Conservation (phyloP, 371 early-diverging fungal genomes). For the Lichtheimia corymbifera region DNA sequence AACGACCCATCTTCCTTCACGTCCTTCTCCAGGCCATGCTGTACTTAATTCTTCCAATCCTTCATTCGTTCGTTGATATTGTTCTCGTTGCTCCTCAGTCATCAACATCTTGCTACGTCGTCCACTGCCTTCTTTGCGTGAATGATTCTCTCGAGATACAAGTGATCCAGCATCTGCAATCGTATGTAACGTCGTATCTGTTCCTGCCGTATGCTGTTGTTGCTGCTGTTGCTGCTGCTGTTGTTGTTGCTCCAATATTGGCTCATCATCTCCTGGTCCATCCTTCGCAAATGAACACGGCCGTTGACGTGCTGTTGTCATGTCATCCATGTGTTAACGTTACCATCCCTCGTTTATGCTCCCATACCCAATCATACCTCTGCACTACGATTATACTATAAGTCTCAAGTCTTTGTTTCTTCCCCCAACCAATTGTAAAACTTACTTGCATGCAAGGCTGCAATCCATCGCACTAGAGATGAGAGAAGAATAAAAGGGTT, state of each 20-base stretch:
- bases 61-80: constrained; percentile 6
- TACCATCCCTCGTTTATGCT: constrained; percentile 1
- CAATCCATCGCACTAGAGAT: constrained; percentile 50
- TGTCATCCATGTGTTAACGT: too few relatives aligned
- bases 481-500: neutral
- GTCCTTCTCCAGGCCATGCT: constrained; percentile 17
- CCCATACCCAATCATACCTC: constrained; percentile 11
- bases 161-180: neutral
- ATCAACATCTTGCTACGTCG: neutral
- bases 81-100: constrained; percentile 8
- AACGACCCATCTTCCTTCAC: constrained; percentile 24
- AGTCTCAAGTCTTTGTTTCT: neutral
- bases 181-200: neutral
- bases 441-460: constrained; percentile 59
- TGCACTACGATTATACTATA: constrained; percentile 5
- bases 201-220: neutral
- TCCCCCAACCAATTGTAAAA: too few relatives aligned
- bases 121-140: constrained; percentile 2
- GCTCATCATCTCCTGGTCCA: constrained; percentile 14
- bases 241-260: neutral
- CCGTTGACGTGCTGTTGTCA: constrained; percentile 23
- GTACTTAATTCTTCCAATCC: constrained; percentile 13
- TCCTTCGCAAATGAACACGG: constrained; percentile 33
- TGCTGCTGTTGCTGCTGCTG: neutral
- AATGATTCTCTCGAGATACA: constrained; percentile 8